A percentile compares a stretch with the other conserved stretches of the same genome.
These are phyloP conservation scores for Megacollybia marginata DNA, from an alignment of 768 basidiomycete genomes.

Conservation along the genomic window DNA sequence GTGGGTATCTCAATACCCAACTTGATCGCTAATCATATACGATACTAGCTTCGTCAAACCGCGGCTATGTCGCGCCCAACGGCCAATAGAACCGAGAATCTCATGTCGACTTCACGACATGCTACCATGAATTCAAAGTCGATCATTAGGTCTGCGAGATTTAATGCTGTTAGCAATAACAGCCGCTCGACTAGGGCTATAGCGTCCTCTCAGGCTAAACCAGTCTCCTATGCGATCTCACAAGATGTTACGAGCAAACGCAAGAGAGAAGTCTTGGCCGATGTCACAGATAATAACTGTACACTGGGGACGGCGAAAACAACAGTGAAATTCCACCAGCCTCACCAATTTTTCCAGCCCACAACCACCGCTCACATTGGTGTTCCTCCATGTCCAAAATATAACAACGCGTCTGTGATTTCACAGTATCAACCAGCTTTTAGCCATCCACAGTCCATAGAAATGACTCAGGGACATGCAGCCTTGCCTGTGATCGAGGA, in stretches of 20 bases:
- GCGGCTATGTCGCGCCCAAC: constrained; percentile 1
- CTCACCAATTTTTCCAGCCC: neutral
- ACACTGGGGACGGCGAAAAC: constrained; percentile 23
- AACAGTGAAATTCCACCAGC: neutral
- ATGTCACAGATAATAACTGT: constrained; percentile 55
- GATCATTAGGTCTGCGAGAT: constrained; percentile 25
- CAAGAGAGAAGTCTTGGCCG: constrained; percentile 75
- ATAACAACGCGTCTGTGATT: too few relatives aligned
- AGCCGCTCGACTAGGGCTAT: constrained; percentile 42
- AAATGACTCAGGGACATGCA: neutral
- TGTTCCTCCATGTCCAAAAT: neutral
- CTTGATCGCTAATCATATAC: constrained; percentile 1
- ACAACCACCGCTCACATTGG: neutral
- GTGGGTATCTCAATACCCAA: constrained; percentile 20
- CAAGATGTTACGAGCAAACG: constrained; percentile 52
- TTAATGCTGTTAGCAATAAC: constrained; percentile 15
- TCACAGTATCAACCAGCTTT: too few relatives aligned
- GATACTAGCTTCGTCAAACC: constrained; percentile 5
- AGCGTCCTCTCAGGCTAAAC: constrained; percentile 47
- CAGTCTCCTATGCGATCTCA: constrained; percentile 25
- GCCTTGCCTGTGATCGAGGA: neutral
- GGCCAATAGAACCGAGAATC: constrained; percentile 7
- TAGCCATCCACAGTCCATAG: neutral
- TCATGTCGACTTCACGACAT: constrained; percentile 8
- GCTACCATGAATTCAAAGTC: constrained; percentile 18